A percentile compares a stretch with the other conserved stretches of the same genome.
Conservation (phyloP, 1,284 basidiomycete genomes). For the Pterulicium gracile region DNA sequence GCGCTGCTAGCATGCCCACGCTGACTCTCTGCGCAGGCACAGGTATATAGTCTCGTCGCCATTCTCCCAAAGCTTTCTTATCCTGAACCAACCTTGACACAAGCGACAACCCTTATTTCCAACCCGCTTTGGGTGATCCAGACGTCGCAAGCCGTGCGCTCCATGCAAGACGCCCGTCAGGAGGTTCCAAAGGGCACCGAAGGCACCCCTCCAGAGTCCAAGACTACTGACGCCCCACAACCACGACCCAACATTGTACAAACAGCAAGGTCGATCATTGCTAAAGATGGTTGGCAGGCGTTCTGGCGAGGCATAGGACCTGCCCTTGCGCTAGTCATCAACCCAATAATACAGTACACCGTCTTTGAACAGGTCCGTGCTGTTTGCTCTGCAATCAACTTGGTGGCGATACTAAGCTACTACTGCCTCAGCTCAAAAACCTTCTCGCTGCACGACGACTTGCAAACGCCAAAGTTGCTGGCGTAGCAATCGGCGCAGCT, state of each 20-base stretch:
- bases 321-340: constrained; percentile 87
- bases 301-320: constrained; percentile 97
- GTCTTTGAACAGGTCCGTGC: constrained; percentile 37
- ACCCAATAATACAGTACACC: constrained; percentile 90
- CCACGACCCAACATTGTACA: neutral
- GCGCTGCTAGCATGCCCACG: constrained; percentile 1
- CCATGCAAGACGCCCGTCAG: constrained; percentile 22
- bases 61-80: neutral
- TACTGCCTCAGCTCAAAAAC: constrained; percentile 82
- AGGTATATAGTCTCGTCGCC: neutral
- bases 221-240: neutral
- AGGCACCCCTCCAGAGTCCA: neutral
- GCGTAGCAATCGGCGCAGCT: constrained; percentile 31
- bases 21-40: constrained; percentile 1
- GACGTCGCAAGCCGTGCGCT: constrained; percentile 79
- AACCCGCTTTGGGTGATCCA: constrained; percentile 98
- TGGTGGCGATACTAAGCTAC: constrained; percentile 23
- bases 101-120: constrained; percentile 78
- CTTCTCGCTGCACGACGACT: constrained; percentile 36
- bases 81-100: neutral
- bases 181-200: neutral
- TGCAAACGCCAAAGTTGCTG: constrained; percentile 34
- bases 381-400: neutral
- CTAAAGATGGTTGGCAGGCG: constrained; percentile 28
- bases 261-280: neutral